These are phyloP conservation scores for Brassica balearica DNA, from an alignment of 441 rosid genomes.

Conservation along the genomic window DNA sequence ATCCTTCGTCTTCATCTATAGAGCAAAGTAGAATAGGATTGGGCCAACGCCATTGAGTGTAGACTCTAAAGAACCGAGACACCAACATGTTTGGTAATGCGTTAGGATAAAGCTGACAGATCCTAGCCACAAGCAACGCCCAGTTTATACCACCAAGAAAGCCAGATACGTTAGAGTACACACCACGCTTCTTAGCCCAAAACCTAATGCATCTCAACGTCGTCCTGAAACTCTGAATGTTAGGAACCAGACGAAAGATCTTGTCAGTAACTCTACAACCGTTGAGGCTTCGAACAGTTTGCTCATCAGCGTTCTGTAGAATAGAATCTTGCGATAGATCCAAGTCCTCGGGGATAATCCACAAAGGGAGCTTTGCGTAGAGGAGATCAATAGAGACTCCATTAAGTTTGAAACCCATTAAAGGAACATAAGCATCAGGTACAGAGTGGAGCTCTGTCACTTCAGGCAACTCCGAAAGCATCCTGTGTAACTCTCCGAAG, in stretches of 20 bases:
- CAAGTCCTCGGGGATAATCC: conserved; percentile 94
- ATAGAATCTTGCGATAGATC: conserved; percentile 90
- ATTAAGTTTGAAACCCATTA: conserved; percentile 83
- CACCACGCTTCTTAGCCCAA: conserved; percentile 98
- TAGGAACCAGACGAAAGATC: conserved; percentile 92
- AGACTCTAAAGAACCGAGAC: conserved; percentile 92
- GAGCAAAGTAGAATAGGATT: conserved; percentile 92
- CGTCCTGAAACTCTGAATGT: conserved; percentile 89
- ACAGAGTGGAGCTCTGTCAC: conserved; percentile 93
- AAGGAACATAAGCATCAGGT: conserved; percentile 98
- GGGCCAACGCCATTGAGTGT: conserved; percentile 97
- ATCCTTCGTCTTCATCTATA: conserved; percentile 61
- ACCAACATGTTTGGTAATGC: conserved; percentile 92
- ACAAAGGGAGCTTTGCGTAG: conserved; percentile 85
- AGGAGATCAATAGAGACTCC: conserved; percentile 96
- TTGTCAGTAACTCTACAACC: conserved; percentile 99
- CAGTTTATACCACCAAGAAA: conserved; percentile 99
- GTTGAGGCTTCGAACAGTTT: conserved; percentile 96
- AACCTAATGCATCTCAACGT: conserved; percentile 90
- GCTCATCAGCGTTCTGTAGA: conserved; percentile 91
- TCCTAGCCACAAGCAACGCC: conserved; percentile 98
- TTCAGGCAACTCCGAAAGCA: conserved; percentile 92
- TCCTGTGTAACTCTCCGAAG: conserved; percentile 78
- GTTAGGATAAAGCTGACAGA: conserved; percentile 96
- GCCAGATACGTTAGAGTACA: conserved; percentile 97